Conservation (phyloP, 1,284 basidiomycete species). For the Xerocomus amazonicus region DNA sequence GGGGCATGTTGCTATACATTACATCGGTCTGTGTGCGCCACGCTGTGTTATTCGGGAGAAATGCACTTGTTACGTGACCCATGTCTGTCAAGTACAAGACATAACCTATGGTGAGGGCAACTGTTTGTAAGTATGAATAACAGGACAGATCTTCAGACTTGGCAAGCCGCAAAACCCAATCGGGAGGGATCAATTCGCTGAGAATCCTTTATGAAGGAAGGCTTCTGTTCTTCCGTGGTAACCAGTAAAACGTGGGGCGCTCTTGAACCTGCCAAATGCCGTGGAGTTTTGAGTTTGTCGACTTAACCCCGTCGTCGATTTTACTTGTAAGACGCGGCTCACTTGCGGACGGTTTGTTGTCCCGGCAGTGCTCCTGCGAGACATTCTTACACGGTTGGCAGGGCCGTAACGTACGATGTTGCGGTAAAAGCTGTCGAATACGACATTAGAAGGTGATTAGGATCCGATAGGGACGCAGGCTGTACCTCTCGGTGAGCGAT, state of each 20-base stretch:
- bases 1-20: constrained; percentile 5
- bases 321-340: constrained; percentile 5
- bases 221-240: constrained; percentile 34
- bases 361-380: neutral
- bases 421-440: constrained; percentile 16
- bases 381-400: neutral
- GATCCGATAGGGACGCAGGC: constrained; percentile 32
- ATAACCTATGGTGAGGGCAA: constrained; percentile 14
- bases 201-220: constrained; percentile 31
- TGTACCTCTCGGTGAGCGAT: constrained; percentile 23
- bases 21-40: neutral
- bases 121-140: constrained; percentile 5
- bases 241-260: constrained; percentile 31
- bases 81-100: constrained; percentile 8
- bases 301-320: constrained; percentile 15
- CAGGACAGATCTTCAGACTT: constrained; percentile 8
- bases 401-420: constrained; percentile 10
- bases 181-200: constrained; percentile 11
- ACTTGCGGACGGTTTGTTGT: neutral
- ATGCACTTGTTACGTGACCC: constrained; percentile 9
- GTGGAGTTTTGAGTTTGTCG: constrained; percentile 26
- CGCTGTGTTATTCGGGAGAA: constrained; percentile 8
- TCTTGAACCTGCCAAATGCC: constrained; percentile 22
- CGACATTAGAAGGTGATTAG: constrained; percentile 26
- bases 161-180: constrained; percentile 11